Conservation (phyloP, 2,329 filamentous ascomycete species). For the Camptophora hylomeconis region DNA sequence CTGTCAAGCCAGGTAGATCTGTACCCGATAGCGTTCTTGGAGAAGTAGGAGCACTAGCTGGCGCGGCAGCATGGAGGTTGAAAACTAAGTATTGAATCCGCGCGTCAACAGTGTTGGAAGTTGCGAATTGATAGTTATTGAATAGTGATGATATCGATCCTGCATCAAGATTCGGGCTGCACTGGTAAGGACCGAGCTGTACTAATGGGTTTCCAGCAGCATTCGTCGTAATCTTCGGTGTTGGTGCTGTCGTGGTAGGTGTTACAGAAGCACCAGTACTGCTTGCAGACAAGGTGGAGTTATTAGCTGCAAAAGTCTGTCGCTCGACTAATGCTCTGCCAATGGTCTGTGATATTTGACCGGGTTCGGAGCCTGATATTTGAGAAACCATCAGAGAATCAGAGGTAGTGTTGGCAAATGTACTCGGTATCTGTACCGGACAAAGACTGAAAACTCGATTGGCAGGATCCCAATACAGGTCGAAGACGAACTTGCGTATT, state of each 20-base stretch:
- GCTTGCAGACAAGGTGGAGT: too few relatives aligned
- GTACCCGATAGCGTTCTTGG: slow-evolving; percentile 29
- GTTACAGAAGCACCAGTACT: too few relatives aligned
- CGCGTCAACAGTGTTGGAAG: slow-evolving; percentile 42
- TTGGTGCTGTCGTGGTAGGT: slow-evolving; percentile 7
- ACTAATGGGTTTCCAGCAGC: slow-evolving; percentile 4
- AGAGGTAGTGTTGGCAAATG: slow-evolving; percentile 10
- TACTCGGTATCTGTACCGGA: slow-evolving; percentile 30
- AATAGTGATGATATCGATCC: slow-evolving; percentile 38
- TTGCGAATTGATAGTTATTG: slow-evolving; percentile 39
- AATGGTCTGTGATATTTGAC: too few relatives aligned
- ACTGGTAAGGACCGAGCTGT: slow-evolving; percentile 41
- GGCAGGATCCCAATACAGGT: slow-evolving; percentile 50
- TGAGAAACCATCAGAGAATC: too few relatives aligned
- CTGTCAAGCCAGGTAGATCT: slow-evolving; percentile 31
- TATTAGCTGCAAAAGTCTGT: too few relatives aligned
- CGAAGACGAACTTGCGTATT: slow-evolving; percentile 44
- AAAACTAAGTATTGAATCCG: slow-evolving; percentile 41
- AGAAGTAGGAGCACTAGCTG: slow-evolving; percentile 27
- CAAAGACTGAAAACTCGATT: slow-evolving; percentile 46
- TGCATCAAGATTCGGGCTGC: slow-evolving; percentile 40
- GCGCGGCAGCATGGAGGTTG: slow-evolving; percentile 46
- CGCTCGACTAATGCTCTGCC: too few relatives aligned
- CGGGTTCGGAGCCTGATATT: too few relatives aligned
- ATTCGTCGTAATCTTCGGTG: slow-evolving; percentile 8